phyloP scores from a whole-genome alignment of 1,284 basidiomycete species.

The Agaricales sp. region DNA sequence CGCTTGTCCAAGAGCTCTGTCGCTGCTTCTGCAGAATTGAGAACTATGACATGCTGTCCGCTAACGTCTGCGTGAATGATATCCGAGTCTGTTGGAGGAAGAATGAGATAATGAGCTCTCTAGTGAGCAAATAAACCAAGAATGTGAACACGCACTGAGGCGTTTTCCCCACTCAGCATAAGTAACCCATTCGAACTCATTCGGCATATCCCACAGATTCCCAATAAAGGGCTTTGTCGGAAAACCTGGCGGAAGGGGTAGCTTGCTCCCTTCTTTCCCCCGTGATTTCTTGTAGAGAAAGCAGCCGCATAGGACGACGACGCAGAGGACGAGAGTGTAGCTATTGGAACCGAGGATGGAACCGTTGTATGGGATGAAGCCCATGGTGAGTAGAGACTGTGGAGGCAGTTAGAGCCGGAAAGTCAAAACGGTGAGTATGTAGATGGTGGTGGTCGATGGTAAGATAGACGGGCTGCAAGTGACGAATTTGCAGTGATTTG shows the following conservation, averaged over 20 bases:
- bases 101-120: too few relatives aligned
- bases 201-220: slow-evolving; percentile 1
- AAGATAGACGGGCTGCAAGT: too few relatives aligned
- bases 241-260: neutral
- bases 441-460: neutral
- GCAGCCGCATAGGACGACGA: neutral
- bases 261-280: neutral
- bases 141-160: neutral
- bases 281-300: neutral
- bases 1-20: neutral
- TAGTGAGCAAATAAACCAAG: too few relatives aligned
- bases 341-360: neutral
- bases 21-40: neutral
- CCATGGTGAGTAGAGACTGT: neutral
- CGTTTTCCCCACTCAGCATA: neutral
- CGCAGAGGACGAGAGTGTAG: neutral
- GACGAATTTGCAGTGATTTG: too few relatives aligned
- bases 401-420: neutral
- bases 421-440: neutral
- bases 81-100: neutral
- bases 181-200: neutral
- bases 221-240: neutral
- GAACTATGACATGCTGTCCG: neutral
- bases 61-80: neutral
- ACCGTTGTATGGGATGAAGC: neutral